These are phyloP conservation scores for Exophiala oligosperma DNA, from an alignment of 2,329 filamentous ascomycete genomes.

Conservation along the genomic window DNA sequence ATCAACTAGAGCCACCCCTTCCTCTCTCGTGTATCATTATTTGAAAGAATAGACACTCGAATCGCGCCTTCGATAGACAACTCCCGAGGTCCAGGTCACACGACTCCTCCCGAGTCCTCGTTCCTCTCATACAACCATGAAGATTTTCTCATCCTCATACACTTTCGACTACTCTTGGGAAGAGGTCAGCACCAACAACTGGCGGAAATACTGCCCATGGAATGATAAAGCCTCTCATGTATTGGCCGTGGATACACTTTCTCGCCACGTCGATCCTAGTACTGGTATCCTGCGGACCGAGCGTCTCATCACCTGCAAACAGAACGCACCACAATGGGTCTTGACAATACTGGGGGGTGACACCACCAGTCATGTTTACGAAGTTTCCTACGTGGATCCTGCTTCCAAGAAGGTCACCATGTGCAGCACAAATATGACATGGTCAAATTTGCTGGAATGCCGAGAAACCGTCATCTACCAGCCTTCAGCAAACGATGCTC, in stretches of 20 bases:
- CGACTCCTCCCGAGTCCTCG: conserved; percentile 34
- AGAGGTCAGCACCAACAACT: conserved; percentile 95
- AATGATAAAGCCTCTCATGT: conserved; percentile 99
- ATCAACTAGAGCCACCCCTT: background rate
- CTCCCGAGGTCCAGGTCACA: background rate
- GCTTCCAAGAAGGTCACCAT: conserved; percentile 84
- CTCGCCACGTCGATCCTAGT: conserved; percentile 63
- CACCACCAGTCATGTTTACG: conserved; percentile 86
- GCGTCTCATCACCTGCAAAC: conserved; percentile 57
- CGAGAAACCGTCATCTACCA: conserved; percentile 90
- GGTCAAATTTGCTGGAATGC: conserved; percentile 84
- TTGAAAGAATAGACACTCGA: background rate
- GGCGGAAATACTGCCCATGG: conserved; percentile 98
- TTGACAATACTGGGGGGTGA: conserved; percentile 74
- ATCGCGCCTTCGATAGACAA: background rate
- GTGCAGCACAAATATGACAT: conserved; percentile 93
- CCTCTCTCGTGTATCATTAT: background rate
- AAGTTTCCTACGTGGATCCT: conserved; percentile 93
- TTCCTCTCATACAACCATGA: conserved; percentile 59
- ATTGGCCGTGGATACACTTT: conserved; percentile 89
- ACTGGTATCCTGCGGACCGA: conserved; percentile 73
- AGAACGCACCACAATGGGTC: conserved; percentile 57
- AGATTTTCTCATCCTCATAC: conserved; percentile 87
- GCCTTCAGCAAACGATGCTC: conserved; percentile 54
- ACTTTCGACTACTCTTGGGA: conserved; percentile 99